Evolutionary conservation across 164 flowering plant genomes (phyloP).

Genomic region (Brasenia schreberi): DNA sequence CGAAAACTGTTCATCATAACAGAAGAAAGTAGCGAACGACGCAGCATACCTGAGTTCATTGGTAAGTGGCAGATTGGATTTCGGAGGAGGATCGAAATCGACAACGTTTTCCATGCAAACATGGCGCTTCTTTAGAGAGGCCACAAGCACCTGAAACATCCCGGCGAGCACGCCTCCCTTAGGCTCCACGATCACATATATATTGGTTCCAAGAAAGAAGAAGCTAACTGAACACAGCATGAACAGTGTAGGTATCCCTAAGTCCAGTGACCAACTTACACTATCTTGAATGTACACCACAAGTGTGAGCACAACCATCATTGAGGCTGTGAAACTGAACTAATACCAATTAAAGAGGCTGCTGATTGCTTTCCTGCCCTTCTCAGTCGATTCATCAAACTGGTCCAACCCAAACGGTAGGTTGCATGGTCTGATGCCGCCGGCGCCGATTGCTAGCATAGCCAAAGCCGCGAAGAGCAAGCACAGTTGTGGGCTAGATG

Average conservation of each 20-base stretch:
- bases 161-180: conserved; percentile 59
- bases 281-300: conserved; percentile 63
- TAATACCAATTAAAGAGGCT: conserved; percentile 96
- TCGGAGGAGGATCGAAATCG: conserved; percentile 6
- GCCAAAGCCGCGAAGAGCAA: conserved; percentile 26
- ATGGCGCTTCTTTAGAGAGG: conserved; percentile 46
- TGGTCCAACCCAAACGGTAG: conserved; percentile 84
- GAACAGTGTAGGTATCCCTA: conserved; percentile 49
- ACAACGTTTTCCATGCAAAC: conserved; percentile 10
- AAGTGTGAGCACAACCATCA: conserved; percentile 42
- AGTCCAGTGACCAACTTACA: conserved; percentile 64
- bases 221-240: conserved; percentile 42
- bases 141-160: conserved; percentile 41
- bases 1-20: no score
- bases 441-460: conserved; percentile 40
- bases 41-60: conserved; percentile 11
- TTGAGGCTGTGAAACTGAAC: conserved; percentile 43
- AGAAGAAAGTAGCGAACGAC: background rate
- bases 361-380: conserved; percentile 51
- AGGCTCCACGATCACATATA: conserved; percentile 51
- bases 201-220: conserved; percentile 47
- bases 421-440: conserved; percentile 75
- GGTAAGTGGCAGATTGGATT: conserved; percentile 10
- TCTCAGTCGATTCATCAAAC: conserved; percentile 51
- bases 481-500: conserved; percentile 30